A percentile compares a stretch with the other conserved stretches of the same genome.
Evolutionary conservation across 192 early-diverging fungal species (phyloP).

Genomic region (Mortierella alpina): DNA sequence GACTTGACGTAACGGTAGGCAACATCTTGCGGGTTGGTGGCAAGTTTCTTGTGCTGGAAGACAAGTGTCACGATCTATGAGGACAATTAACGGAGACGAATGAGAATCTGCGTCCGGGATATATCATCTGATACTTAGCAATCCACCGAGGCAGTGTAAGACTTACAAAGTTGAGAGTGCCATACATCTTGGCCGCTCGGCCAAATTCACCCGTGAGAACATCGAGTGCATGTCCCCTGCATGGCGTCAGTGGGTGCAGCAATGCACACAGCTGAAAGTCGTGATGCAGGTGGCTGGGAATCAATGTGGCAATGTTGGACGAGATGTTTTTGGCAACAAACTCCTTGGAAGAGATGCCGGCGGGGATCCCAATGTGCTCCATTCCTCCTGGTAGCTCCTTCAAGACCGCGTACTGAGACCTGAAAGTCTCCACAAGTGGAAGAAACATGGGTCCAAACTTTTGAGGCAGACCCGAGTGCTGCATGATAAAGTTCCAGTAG

Average conservation of each 20-base stretch:
- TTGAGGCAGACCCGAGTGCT: conserved; percentile 56
- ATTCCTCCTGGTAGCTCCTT: conserved; percentile 34
- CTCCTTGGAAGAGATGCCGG: conserved; percentile 60
- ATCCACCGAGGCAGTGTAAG: too few species aligned
- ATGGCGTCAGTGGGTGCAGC: conserved; percentile 70
- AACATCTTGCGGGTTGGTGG: conserved; percentile 53
- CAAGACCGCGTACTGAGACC: conserved; percentile 32
- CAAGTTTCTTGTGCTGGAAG: conserved; percentile 52
- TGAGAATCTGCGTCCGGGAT: not conserved
- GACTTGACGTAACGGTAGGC: conserved; percentile 62
- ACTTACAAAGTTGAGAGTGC: conserved; percentile 70
- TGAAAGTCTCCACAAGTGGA: conserved; percentile 47
- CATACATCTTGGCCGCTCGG: conserved; percentile 68
- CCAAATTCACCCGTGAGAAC: conserved; percentile 60
- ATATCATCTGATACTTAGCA: too few species aligned
- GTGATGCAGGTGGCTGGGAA: conserved; percentile 59
- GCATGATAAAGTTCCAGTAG: conserved; percentile 66
- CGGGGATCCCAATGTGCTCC: conserved; percentile 55
- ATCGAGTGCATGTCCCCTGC: conserved; percentile 52
- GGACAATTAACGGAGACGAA: too few species aligned
- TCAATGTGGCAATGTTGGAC: conserved; percentile 62
- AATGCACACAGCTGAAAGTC: conserved; percentile 67
- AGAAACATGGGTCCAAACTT: conserved; percentile 58
- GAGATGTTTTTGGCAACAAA: conserved; percentile 62
- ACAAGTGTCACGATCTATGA: conserved; percentile 59